These are phyloP conservation scores for Pinus albicaulis DNA, from an alignment of 75 land plant species.

Conservation along the genomic window DNA sequence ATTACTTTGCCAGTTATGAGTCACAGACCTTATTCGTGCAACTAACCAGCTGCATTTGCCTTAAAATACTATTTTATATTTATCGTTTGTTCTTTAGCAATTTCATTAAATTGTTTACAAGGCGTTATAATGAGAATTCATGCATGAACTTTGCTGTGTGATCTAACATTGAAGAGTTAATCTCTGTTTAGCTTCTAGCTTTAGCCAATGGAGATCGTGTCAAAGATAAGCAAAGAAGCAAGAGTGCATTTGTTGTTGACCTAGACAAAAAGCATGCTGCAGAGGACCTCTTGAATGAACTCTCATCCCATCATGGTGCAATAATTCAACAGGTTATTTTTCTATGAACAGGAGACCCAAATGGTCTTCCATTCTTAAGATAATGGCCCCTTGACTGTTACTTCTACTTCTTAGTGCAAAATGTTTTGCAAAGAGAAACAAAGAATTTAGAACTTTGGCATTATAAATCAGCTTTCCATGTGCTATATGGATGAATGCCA, in stretches of 20 bases:
- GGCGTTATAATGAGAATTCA: not conserved
- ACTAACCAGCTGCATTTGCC: not conserved
- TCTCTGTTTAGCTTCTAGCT: conserved; percentile 67
- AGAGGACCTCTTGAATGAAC: conserved; percentile 70
- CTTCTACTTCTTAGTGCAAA: too few relatives aligned
- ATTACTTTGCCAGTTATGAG: not conserved
- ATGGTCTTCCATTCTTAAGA: too few relatives aligned
- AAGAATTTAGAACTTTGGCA: too few relatives aligned
- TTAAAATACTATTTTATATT: not conserved
- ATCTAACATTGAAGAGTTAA: not conserved
- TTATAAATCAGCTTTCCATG: too few relatives aligned
- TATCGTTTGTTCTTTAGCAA: not conserved
- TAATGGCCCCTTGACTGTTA: too few relatives aligned
- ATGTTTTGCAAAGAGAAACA: too few relatives aligned
- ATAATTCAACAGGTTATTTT: conserved; percentile 60
- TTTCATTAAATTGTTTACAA: not conserved
- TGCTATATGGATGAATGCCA: too few relatives aligned
- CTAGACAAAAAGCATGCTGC: conserved; percentile 95
- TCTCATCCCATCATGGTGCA: conserved; percentile 53
- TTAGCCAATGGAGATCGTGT: conserved; percentile 98
- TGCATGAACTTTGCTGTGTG: not conserved
- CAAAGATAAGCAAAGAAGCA: conserved; percentile 92
- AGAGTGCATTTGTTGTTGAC: conserved; percentile 86
- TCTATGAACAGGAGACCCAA: too few relatives aligned
- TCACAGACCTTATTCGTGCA: not conserved